Percentiles rank a stretch among this genome's conserved stretches.
Evolutionary conservation across 2,329 filamentous ascomycete species (phyloP).

Genomic region (Penicillium hesseltinei): DNA sequence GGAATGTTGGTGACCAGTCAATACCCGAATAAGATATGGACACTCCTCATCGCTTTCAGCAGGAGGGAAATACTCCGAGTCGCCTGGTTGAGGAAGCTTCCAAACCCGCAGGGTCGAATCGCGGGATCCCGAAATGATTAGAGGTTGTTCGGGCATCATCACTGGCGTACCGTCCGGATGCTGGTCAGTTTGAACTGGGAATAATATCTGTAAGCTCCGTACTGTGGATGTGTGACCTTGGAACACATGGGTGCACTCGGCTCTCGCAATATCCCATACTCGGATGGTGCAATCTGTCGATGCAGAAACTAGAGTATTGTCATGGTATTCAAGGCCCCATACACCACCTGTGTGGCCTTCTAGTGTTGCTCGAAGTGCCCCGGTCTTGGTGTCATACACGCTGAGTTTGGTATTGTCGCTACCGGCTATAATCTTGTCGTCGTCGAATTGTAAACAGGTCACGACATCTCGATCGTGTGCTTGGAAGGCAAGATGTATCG

Average conservation of each 20-base stretch:
- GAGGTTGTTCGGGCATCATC: conserved; percentile 87
- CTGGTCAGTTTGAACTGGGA: conserved; percentile 75
- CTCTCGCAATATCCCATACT: conserved; percentile 97
- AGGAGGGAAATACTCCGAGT: conserved; percentile 72
- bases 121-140: conserved; percentile 95
- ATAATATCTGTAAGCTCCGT: conserved; percentile 87
- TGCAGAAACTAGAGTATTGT: conserved; percentile 95
- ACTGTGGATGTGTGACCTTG: conserved; percentile 97
- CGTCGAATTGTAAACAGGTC: conserved; percentile 94
- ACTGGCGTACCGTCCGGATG: conserved; percentile 66
- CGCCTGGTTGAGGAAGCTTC: conserved; percentile 80
- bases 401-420: conserved; percentile 97
- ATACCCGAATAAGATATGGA: conserved; percentile 85
- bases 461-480: conserved; percentile 95
- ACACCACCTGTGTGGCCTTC: conserved; percentile 95
- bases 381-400: conserved; percentile 95
- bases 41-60: conserved; percentile 71
- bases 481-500: conserved; percentile 87
- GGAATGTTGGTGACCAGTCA: conserved; percentile 85
- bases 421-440: conserved; percentile 95
- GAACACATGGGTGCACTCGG: conserved; percentile 89
- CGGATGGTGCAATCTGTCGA: conserved; percentile 96
- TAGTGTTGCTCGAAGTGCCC: conserved; percentile 75
- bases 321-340: conserved; percentile 95
- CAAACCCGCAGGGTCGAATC: conserved; percentile 95